Percentiles rank a stretch among this genome's conserved stretches.
These are phyloP conservation scores for Russula compacta DNA, from an alignment of 768 basidiomycete genomes.

Conservation along the genomic window DNA sequence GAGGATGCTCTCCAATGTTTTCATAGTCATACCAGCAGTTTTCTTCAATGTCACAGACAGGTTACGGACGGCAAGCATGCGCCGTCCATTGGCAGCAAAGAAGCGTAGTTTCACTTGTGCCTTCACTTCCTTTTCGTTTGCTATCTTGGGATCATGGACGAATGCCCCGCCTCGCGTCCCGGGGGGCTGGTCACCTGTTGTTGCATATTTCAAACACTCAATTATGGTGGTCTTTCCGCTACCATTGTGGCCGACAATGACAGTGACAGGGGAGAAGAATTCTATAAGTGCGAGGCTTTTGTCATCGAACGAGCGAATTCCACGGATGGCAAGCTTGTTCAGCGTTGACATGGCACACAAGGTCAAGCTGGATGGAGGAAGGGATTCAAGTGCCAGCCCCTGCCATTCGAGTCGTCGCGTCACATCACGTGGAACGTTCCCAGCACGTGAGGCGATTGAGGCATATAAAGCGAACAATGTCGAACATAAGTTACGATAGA, in stretches of 20 bases:
- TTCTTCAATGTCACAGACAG: constrained; percentile 92
- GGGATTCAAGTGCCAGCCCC: too few relatives aligned
- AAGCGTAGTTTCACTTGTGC: constrained; percentile 96
- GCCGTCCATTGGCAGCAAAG: constrained; percentile 75
- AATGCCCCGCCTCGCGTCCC: constrained; percentile 99
- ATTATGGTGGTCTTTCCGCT: constrained; percentile 99
- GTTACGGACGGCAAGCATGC: constrained; percentile 87
- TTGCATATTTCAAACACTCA: constrained; percentile 98
- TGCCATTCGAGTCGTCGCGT: constrained; percentile 5
- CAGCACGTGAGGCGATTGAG: not conserved
- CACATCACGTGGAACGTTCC: not conserved
- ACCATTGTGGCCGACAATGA: constrained; percentile 98
- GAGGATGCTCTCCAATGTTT: constrained; percentile 90
- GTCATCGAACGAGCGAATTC: constrained; percentile 95
- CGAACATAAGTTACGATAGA: too few relatives aligned
- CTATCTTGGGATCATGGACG: constrained; percentile 98
- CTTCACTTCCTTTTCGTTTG: constrained; percentile 98
- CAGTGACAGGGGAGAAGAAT: constrained; percentile 95
- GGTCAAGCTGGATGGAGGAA: not conserved
- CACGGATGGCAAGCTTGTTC: constrained; percentile 89
- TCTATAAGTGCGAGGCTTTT: constrained; percentile 89
- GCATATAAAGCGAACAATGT: too few relatives aligned
- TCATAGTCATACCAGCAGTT: constrained; percentile 82
- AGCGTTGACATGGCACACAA: constrained; percentile 56
- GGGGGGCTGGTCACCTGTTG: constrained; percentile 95